These are phyloP conservation scores for Physcomitrium patens DNA, from an alignment of 225 moss, liverwort and hornwort species.

Conservation along the genomic window DNA sequence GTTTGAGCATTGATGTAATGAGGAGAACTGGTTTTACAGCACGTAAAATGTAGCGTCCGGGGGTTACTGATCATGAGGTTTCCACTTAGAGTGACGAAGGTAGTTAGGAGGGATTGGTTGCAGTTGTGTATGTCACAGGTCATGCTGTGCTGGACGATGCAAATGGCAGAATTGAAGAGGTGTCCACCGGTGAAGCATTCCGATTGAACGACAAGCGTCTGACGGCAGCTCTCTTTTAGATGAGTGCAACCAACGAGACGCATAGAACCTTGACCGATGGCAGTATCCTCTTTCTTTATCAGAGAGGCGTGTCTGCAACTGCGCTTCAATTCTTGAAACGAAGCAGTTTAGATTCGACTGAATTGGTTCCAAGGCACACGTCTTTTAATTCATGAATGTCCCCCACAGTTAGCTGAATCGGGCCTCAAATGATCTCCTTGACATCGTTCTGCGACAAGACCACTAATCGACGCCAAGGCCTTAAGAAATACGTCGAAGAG, in stretches of 20 bases:
- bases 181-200: neutral
- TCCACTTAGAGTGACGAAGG: too few relatives aligned
- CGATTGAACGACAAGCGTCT: neutral
- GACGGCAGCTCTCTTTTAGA: neutral
- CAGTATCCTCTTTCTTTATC: constrained; percentile 40
- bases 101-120: neutral
- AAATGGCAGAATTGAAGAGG: neutral
- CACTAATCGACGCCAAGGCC: constrained; percentile 47
- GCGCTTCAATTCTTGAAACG: neutral
- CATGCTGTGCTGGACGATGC: neutral
- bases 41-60: too few relatives aligned
- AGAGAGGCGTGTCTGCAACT: neutral
- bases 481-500: constrained; percentile 44
- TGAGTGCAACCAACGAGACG: neutral
- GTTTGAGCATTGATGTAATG: too few relatives aligned
- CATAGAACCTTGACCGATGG: constrained; percentile 30
- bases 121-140: neutral
- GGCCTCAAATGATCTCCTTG: constrained; percentile 27
- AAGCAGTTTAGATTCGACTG: neutral
- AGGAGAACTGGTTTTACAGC: too few relatives aligned
- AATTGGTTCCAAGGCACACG: neutral
- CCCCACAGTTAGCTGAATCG: neutral
- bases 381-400: constrained; percentile 6
- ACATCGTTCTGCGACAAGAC: constrained; percentile 34
- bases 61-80: too few relatives aligned